These are phyloP conservation scores for Phytophthora pini DNA, from an alignment of 352 stramenopile genomes.

Conservation along the genomic window DNA sequence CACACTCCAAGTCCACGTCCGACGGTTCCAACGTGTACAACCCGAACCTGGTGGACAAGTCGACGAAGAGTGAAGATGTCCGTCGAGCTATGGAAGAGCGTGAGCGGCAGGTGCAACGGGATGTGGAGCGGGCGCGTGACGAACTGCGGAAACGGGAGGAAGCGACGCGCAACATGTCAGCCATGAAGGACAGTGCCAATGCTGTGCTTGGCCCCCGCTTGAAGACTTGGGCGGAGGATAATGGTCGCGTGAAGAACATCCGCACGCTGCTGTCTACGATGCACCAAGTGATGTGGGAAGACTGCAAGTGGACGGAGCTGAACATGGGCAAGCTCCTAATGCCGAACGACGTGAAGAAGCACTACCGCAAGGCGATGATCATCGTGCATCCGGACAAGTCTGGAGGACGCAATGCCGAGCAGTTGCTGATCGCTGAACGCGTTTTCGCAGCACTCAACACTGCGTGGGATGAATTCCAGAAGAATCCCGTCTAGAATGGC, in stretches of 20 bases:
- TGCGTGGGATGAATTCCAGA: constrained; percentile 89
- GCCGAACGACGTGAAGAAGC: constrained; percentile 91
- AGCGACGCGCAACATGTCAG: constrained; percentile 55
- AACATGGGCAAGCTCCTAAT: constrained; percentile 93
- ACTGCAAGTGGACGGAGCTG: constrained; percentile 87
- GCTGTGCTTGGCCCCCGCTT: constrained; percentile 70
- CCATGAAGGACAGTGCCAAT: constrained; percentile 72
- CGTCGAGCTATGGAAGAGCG: constrained; percentile 87
- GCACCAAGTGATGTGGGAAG: constrained; percentile 92
- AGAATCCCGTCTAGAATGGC: constrained; percentile 67
- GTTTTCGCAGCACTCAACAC: constrained; percentile 92
- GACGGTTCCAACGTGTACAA: constrained; percentile 90
- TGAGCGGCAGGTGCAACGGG: constrained; percentile 70
- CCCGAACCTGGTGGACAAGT: constrained; percentile 83
- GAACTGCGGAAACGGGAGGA: constrained; percentile 78
- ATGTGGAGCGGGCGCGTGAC: constrained; percentile 78
- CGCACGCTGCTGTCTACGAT: constrained; percentile 92
- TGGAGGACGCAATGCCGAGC: constrained; percentile 82
- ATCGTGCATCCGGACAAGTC: constrained; percentile 93
- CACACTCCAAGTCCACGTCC: constrained; percentile 62
- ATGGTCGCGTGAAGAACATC: constrained; percentile 91
- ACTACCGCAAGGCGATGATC: constrained; percentile 93
- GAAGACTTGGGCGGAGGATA: constrained; percentile 87
- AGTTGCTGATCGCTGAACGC: constrained; percentile 91
- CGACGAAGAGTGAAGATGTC: constrained; percentile 78